Conservation (phyloP, 2,329 filamentous ascomycete genomes). For the Beauveria australis region DNA sequence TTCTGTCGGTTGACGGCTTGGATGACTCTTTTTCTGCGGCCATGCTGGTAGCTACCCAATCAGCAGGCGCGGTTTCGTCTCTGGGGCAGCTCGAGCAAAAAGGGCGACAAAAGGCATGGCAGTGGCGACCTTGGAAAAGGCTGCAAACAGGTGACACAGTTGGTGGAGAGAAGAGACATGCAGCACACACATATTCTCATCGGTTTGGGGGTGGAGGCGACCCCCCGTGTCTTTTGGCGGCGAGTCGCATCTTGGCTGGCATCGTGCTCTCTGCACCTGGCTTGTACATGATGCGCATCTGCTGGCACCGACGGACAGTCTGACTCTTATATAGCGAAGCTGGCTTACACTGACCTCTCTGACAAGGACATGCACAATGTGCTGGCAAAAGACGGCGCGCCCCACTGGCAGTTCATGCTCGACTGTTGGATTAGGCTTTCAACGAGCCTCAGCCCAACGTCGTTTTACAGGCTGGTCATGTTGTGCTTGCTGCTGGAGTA, state of each 20-base stretch:
- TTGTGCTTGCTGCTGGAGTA: not conserved
- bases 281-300: not conserved
- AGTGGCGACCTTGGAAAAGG: not conserved
- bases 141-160: constrained; percentile 7
- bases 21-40: not conserved
- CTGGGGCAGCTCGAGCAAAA: not conserved
- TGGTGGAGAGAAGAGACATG: constrained; percentile 10
- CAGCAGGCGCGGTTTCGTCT: not conserved
- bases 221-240: not conserved
- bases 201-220: not conserved
- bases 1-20: constrained; percentile 1
- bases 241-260: not conserved
- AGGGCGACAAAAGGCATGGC: not conserved
- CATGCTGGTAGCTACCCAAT: not conserved
- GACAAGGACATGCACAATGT: constrained; percentile 1
- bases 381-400: not conserved
- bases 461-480: not conserved
- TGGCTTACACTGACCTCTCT: not conserved
- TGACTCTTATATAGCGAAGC: constrained; percentile 1
- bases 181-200: constrained; percentile 3
- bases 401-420: not conserved
- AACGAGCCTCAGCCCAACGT: constrained; percentile 3
- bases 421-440: constrained; percentile 1
- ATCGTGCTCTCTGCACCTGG: not conserved
- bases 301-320: not conserved